These are phyloP conservation scores for Tuctoria greenei DNA, from an alignment of 176 grass and related monocot species.

Conservation along the genomic window DNA sequence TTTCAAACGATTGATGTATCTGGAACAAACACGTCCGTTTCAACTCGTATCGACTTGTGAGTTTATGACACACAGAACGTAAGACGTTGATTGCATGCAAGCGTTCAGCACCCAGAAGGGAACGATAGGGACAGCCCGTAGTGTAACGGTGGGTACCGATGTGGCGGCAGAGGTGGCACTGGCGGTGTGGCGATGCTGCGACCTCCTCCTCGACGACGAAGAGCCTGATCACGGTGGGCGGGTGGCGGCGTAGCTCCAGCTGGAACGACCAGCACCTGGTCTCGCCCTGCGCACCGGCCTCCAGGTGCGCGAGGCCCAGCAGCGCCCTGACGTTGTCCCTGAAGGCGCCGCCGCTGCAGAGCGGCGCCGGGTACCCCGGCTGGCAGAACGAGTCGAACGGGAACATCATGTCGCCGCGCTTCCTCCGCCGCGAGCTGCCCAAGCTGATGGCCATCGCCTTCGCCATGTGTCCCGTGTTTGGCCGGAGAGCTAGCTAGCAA, in stretches of 20 bases:
- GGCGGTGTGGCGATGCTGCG: slow-evolving; percentile 45
- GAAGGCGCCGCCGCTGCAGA: slow-evolving; percentile 60
- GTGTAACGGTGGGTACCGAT: slow-evolving; percentile 44
- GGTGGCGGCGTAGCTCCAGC: slow-evolving; percentile 69
- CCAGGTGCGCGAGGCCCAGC: slow-evolving; percentile 52
- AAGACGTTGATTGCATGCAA: neutral
- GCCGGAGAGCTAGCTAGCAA: neutral
- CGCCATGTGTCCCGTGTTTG: slow-evolving; percentile 31
- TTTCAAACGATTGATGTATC: neutral
- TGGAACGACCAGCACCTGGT: slow-evolving; percentile 79
- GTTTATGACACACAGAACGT: neutral
- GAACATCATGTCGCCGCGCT: slow-evolving; percentile 63
- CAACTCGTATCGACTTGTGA: neutral
- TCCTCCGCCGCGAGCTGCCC: slow-evolving; percentile 65
- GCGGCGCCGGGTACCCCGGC: slow-evolving; percentile 62
- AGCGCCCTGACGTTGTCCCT: slow-evolving; percentile 67
- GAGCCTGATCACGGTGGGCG: slow-evolving; percentile 55
- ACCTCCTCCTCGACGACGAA: slow-evolving; percentile 84
- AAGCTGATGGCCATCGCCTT: slow-evolving; percentile 57
- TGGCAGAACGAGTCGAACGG: slow-evolving; percentile 81
- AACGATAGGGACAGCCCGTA: neutral
- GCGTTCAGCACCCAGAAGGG: neutral
- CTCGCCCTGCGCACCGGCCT: slow-evolving; percentile 63
- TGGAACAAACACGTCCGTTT: neutral
- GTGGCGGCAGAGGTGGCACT: slow-evolving; percentile 63